Percentiles rank a stretch among this genome's conserved stretches.
Evolutionary conservation across 139 green algal genomes (phyloP).

Genomic region (Tetradesmus obliquus): DNA sequence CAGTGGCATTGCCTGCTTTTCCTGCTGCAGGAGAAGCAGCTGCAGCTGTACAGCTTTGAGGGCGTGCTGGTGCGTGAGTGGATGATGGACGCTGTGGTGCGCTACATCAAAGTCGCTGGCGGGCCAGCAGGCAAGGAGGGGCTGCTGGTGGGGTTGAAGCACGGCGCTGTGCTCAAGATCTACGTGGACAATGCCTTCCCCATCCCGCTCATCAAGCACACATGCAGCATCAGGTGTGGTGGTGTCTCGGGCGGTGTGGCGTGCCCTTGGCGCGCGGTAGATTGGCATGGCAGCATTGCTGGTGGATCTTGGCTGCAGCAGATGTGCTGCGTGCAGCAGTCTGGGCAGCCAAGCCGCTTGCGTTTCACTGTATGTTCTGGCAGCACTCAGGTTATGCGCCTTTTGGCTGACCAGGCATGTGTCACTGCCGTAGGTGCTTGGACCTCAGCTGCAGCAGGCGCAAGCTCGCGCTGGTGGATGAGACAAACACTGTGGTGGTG

Average conservation of each 20-base stretch:
- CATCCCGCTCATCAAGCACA: slow-evolving; percentile 74
- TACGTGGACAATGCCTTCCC: slow-evolving; percentile 88
- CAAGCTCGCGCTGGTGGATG: slow-evolving; percentile 88
- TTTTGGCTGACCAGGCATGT: not conserved
- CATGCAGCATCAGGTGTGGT: slow-evolving; percentile 43
- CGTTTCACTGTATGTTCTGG: too few relatives aligned
- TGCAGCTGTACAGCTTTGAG: slow-evolving; percentile 86
- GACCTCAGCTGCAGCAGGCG: slow-evolving; percentile 54
- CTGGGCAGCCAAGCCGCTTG: too few relatives aligned
- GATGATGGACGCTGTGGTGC: slow-evolving; percentile 80
- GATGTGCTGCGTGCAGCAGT: not conserved
- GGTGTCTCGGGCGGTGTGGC: not conserved
- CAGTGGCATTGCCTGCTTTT: not conserved
- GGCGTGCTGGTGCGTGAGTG: slow-evolving; percentile 79
- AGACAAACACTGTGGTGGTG: slow-evolving; percentile 73
- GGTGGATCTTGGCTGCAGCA: not conserved
- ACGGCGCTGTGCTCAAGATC: slow-evolving; percentile 67
- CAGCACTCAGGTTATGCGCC: too few relatives aligned
- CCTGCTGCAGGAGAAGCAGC: slow-evolving; percentile 72
- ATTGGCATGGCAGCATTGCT: too few relatives aligned
- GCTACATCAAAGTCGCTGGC: slow-evolving; percentile 88
- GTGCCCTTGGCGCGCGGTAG: not conserved
- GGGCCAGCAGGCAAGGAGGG: slow-evolving; percentile 75
- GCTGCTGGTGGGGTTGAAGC: slow-evolving; percentile 84
- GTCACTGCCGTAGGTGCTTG: slow-evolving; percentile 52